Evolutionary conservation across 116 monocot species (phyloP).

Genomic region (Trichopus zeylanicus): DNA sequence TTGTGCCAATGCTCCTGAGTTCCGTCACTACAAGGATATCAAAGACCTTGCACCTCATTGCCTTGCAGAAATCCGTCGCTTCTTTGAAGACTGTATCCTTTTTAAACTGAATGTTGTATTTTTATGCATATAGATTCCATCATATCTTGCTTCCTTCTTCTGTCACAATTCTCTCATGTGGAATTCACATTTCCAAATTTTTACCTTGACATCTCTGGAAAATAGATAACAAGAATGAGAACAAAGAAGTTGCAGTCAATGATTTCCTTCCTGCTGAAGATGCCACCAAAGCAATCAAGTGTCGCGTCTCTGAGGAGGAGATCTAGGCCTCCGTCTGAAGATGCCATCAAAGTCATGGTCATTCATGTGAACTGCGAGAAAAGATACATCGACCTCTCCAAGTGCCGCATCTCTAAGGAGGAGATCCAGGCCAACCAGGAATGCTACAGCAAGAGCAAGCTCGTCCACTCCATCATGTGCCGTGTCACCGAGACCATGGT

Average conservation of each 20-base stretch:
- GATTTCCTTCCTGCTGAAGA: constrained; percentile 65
- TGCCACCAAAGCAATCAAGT: constrained; percentile 55
- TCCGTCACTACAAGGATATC: constrained; percentile 56
- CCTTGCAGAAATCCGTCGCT: constrained; percentile 69
- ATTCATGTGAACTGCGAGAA: constrained; percentile 61
- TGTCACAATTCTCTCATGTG: too few relatives aligned
- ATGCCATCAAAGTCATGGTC: too few relatives aligned
- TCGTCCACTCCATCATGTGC: too few relatives aligned
- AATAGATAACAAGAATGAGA: constrained; percentile 80
- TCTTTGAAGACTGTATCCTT: constrained; percentile 87
- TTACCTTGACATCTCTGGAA: too few relatives aligned
- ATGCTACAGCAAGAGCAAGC: not conserved
- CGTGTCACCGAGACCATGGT: too few relatives aligned
- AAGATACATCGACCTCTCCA: too few relatives aligned
- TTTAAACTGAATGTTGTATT: too few relatives aligned
- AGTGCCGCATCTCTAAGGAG: constrained; percentile 85
- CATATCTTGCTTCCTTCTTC: too few relatives aligned
- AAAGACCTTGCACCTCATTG: constrained; percentile 69
- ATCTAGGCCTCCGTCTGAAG: too few relatives aligned
- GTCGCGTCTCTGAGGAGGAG: too few relatives aligned
- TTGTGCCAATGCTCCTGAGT: constrained; percentile 64
- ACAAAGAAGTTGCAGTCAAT: constrained; percentile 75
- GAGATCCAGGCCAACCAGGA: constrained; percentile 49
- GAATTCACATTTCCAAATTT: too few relatives aligned
- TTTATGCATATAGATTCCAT: too few relatives aligned